Evolutionary conservation across 169 alveolate genomes (phyloP).

Genomic region (Plasmodium malariae): DNA sequence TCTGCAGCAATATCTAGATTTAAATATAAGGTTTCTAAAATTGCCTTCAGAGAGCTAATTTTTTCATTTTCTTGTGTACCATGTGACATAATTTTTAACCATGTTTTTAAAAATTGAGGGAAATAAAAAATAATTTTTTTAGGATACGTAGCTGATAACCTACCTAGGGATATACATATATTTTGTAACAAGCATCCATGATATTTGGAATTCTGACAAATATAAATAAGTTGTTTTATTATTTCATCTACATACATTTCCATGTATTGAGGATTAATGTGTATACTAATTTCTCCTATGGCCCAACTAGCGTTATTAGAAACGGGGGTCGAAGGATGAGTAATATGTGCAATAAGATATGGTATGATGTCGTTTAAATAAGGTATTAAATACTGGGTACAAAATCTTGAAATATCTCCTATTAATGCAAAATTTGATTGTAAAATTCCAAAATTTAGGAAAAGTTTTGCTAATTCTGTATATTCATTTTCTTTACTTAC

Average conservation of each 20-base stretch:
- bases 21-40: slow-evolving; percentile 58
- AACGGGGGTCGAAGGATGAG: slow-evolving; percentile 82
- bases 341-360: slow-evolving; percentile 76
- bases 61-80: slow-evolving; percentile 77
- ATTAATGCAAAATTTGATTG: slow-evolving; percentile 77
- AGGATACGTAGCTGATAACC: slow-evolving; percentile 74
- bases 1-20: slow-evolving; percentile 75
- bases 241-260: slow-evolving; percentile 82
- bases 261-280: slow-evolving; percentile 79
- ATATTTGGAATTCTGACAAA: slow-evolving; percentile 76
- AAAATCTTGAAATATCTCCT: slow-evolving; percentile 78
- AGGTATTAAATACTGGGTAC: slow-evolving; percentile 67
- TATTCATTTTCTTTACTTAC: slow-evolving; percentile 19
- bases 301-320: slow-evolving; percentile 93
- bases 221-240: slow-evolving; percentile 77
- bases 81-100: slow-evolving; percentile 76
- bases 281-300: slow-evolving; percentile 86
- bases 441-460: slow-evolving; percentile 69
- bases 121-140: slow-evolving; percentile 66
- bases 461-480: slow-evolving; percentile 52
- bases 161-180: slow-evolving; percentile 86
- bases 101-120: slow-evolving; percentile 76
- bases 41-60: slow-evolving; percentile 60
- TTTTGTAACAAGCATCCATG: slow-evolving; percentile 82
- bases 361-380: slow-evolving; percentile 73